Base-by-base conservation (phyloP, 768 basidiomycete species). In the Daedaleopsis nitida region DNA sequence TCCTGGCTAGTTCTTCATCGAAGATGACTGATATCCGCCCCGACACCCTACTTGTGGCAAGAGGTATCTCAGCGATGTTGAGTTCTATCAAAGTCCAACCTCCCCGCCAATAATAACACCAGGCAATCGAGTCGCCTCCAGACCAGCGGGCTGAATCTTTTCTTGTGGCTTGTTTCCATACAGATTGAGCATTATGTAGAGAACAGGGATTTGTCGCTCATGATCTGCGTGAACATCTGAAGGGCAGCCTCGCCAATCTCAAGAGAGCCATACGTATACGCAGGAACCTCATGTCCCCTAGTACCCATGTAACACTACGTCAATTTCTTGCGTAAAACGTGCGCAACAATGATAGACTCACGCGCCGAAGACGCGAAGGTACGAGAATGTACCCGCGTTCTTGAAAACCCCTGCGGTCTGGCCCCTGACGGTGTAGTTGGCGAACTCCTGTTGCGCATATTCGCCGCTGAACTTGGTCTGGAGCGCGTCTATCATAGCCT, bases 331-430 rank as follows among this genome's bases (percentile, higher is more conserved):
- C 62, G 35, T 32, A 52, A 9, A 27, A 14, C 43, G 23, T 9
- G 42, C 19, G 19, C n/a, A n/a, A n/a, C n/a, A n/a, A n/a, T n/a
- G n/a, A n/a, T n/a, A 49, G 10, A 69, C 68, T 67, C 59, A 69
- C 68, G 71, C 69, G 27, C 69, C 69, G 59, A 73, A 81, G 34
- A 85, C 76, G 11, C 84, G 77, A 14, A 86, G 68, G 62, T 85
- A 86, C 9, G 84, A 83, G 69, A 81, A 78, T 10, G 75, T 82
- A 11, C 84, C 85, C 5, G 85, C 83, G 59, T 84, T 85, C 74
- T 86, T 86, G 73, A 74, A 85, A 35, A 81, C 70, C 3, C 84
- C 86, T 5, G 85, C 74, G 2, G 69, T 58, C 57, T 80, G 75
- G 0, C 85, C 85, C 1, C 74, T 67, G 14, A 87, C 85, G 0